Evolutionary conservation across 352 stramenopile genomes (phyloP).

Genomic region (Pythium rishiriense): DNA sequence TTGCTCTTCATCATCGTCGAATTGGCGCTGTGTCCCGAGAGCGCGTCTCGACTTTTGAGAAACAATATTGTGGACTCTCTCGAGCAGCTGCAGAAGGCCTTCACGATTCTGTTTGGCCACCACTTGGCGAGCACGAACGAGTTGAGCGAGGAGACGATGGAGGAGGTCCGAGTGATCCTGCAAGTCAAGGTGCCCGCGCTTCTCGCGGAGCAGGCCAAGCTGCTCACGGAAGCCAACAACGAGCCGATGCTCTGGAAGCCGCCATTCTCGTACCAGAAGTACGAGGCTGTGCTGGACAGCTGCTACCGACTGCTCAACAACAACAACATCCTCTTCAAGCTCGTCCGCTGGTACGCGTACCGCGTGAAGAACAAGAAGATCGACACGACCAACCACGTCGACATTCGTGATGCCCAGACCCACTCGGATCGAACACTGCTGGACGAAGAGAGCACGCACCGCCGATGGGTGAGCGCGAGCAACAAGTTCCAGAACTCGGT

Average conservation of each 20-base stretch:
- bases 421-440: slow-evolving; percentile 23
- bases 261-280: slow-evolving; percentile 74
- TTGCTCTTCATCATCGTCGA: slow-evolving; percentile 81
- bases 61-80: slow-evolving; percentile 79
- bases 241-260: slow-evolving; percentile 75
- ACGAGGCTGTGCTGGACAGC: slow-evolving; percentile 61
- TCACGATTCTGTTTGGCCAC: slow-evolving; percentile 69
- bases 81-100: slow-evolving; percentile 58
- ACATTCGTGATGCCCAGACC: slow-evolving; percentile 46
- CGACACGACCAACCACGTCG: slow-evolving; percentile 37
- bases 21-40: slow-evolving; percentile 66
- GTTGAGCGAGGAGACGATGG: slow-evolving; percentile 55
- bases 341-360: slow-evolving; percentile 78
- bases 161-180: slow-evolving; percentile 55
- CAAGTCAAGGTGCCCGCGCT: slow-evolving; percentile 56
- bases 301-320: slow-evolving; percentile 75
- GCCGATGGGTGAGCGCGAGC: slow-evolving; percentile 54
- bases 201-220: slow-evolving; percentile 53
- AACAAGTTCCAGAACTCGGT: slow-evolving; percentile 53
- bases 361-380: slow-evolving; percentile 53
- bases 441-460: slow-evolving; percentile 28
- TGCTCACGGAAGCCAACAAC: slow-evolving; percentile 61
- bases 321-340: slow-evolving; percentile 81
- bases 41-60: slow-evolving; percentile 59
- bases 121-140: slow-evolving; percentile 55